Conservation (phyloP, 768 basidiomycete genomes). For the Boletus subparvulus region DNA sequence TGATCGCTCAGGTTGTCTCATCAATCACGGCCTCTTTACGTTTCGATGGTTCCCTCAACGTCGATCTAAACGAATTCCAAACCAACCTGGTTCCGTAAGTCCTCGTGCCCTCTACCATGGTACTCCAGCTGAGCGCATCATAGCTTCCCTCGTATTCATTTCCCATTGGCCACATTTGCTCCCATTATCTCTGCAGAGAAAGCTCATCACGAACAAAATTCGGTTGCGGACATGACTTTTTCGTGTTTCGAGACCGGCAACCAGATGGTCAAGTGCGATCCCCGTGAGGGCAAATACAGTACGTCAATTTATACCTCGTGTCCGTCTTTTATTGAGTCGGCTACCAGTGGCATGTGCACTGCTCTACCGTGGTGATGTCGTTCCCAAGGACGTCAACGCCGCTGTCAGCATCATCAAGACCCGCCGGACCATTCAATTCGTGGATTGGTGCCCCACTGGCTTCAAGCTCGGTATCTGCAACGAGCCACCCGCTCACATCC, state of each 20-base stretch:
- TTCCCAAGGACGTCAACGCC: conserved; percentile 75
- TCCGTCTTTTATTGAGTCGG: background rate
- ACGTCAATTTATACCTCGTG: conserved; percentile 17
- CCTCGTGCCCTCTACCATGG: background rate
- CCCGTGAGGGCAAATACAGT: conserved; percentile 78
- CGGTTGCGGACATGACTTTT: conserved; percentile 97
- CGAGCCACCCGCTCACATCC: conserved; percentile 72
- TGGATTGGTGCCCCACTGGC: conserved; percentile 78
- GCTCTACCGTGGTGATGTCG: conserved; percentile 75
- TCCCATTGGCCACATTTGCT: conserved; percentile 95
- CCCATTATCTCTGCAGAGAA: conserved; percentile 94
- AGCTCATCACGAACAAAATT: conserved; percentile 95
- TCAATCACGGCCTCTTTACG: conserved; percentile 91
- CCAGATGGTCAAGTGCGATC: conserved; percentile 82
- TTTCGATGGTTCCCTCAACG: conserved; percentile 64
- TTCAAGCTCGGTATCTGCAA: conserved; percentile 81
- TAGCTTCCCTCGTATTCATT: conserved; percentile 97
- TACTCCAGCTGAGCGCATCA: background rate
- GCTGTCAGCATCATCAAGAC: conserved; percentile 75
- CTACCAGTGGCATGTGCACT: conserved; percentile 62
- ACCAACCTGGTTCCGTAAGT: conserved; percentile 96
- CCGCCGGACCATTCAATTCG: conserved; percentile 76
- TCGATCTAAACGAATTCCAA: conserved; percentile 95
- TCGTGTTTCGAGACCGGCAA: conserved; percentile 78
- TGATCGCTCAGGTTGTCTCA: conserved; percentile 98